Percentiles rank a stretch among this genome's conserved stretches.
Conservation (phyloP, 2,329 filamentous ascomycete species). For the Neofusicoccum ribis region DNA sequence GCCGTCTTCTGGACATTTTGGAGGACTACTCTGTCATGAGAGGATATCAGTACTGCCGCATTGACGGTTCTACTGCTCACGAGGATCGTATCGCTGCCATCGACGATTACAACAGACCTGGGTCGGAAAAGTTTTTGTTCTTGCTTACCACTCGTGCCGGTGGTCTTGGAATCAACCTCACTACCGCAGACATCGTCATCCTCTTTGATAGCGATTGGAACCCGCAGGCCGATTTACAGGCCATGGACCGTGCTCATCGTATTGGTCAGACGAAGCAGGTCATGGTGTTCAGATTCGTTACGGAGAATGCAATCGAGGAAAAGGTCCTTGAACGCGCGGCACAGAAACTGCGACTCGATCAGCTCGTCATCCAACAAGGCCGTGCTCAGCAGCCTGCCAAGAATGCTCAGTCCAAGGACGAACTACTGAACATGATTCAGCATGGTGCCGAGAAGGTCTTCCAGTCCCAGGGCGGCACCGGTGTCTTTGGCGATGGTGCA, state of each 20-base stretch:
- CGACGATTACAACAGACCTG: slow-evolving; percentile 96
- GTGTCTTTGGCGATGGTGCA: slow-evolving; percentile 57
- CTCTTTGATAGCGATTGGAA: slow-evolving; percentile 99
- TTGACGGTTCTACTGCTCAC: slow-evolving; percentile 93
- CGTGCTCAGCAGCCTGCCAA: slow-evolving; percentile 88
- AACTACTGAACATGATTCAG: slow-evolving; percentile 96
- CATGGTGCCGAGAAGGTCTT: slow-evolving; percentile 97
- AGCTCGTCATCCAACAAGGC: slow-evolving; percentile 96
- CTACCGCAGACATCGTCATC: slow-evolving; percentile 90
- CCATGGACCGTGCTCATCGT: slow-evolving; percentile 97
- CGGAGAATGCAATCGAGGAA: slow-evolving; percentile 97
- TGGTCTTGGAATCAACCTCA: slow-evolving; percentile 95
- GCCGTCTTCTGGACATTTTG: slow-evolving; percentile 90
- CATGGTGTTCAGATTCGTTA: slow-evolving; percentile 93
- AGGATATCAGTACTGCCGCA: slow-evolving; percentile 93
- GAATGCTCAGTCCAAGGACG: slow-evolving; percentile 91
- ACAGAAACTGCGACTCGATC: slow-evolving; percentile 93
- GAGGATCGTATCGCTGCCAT: slow-evolving; percentile 97
- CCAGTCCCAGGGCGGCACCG: slow-evolving; percentile 67
- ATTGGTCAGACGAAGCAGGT: slow-evolving; percentile 99
- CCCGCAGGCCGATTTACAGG: slow-evolving; percentile 94
- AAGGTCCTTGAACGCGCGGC: slow-evolving; percentile 96
- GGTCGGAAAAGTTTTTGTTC: slow-evolving; percentile 95
- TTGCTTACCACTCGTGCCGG: slow-evolving; percentile 92
- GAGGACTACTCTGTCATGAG: slow-evolving; percentile 98